Base-by-base conservation (phyloP, 441 rosid species). In the Erodium chrysanthum region DNA sequence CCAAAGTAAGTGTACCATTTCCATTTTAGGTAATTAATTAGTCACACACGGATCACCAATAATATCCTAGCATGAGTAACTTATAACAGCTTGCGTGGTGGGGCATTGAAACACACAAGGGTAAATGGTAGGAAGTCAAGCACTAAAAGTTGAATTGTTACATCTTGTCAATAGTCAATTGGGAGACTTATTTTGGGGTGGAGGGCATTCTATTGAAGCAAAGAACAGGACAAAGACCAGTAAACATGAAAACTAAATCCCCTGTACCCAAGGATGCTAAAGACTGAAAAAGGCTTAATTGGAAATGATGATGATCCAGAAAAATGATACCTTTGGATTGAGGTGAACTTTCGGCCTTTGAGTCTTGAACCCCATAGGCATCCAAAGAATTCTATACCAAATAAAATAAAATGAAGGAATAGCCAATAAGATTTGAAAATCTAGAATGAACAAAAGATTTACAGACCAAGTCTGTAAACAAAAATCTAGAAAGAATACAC, bases 281-380 rank as follows among this genome's bases (percentile, higher is more conserved):
- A 31, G 35, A 5, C 2, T 31, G 2, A n/a, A 20, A 27, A 44
- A 15, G 27, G 10, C 42, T 20, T 15, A 10, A 67, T 37, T 35
- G 58, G 17, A 52, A 40, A 75, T 35, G 62, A 70, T 31, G 65
- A 74, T 66, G 70, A 76, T n/a, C n/a, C n/a, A 31, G 6, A 31
- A 31, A 23, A 73, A 25, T 42, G 35, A 63, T 82, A 90, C 97
- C 96, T 80, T 79, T 79, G 52, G 66, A 73, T 65, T 68, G 65
- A 66, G 68, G 78, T 10, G 80, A 71, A 71, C 25, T 31, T 66
- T 70, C 71, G 33, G 60, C 78, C 61, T 59, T 70, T 75, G 81
- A 70, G 66, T 78, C 79, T 69, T 77, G 80, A 65, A 69, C 66
- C 67, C 52, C 79, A 69, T 75, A 79, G 71, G 61, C 74, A 52